These are phyloP conservation scores for Xylariaceae sp. DNA, from an alignment of 2,329 filamentous ascomycete genomes.

Conservation along the genomic window DNA sequence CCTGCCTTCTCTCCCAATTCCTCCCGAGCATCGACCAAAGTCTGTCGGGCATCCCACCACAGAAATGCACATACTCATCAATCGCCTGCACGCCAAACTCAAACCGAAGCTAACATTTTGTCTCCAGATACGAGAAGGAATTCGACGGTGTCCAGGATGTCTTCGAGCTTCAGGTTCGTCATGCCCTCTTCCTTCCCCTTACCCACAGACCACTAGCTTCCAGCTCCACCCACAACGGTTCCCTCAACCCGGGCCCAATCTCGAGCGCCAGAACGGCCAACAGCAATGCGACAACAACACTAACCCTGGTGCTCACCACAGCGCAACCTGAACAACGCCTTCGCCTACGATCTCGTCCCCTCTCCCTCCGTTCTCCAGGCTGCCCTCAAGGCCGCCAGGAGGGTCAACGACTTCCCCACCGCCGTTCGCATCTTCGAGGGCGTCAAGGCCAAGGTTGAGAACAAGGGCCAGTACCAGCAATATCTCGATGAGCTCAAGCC, in stretches of 20 bases:
- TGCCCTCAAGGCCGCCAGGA: constrained; percentile 86
- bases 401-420: constrained; percentile 98
- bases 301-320: constrained; percentile 26
- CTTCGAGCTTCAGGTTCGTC: constrained; percentile 92
- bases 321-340: constrained; percentile 84
- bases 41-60: no score
- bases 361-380: constrained; percentile 86
- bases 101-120: constrained; percentile 37
- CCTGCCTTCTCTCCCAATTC: no score
- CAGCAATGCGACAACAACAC: not conserved
- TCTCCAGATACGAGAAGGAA: constrained; percentile 93
- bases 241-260: constrained; percentile 5
- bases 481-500: constrained; percentile 92
- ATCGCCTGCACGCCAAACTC: constrained; percentile 16
- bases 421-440: constrained; percentile 98
- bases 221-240: constrained; percentile 5
- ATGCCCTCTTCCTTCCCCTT: constrained; percentile 3
- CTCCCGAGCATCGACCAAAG: no score
- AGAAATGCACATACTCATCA: constrained; percentile 13
- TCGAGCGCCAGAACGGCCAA: not conserved
- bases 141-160: constrained; percentile 97
- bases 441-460: constrained; percentile 99
- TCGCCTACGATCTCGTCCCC: constrained; percentile 99
- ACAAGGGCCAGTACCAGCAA: constrained; percentile 93
- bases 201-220: not conserved